Percentiles rank a stretch among this genome's conserved stretches.
Evolutionary conservation across 352 stramenopile species (phyloP).

Genomic region (Phytophthora europaea): DNA sequence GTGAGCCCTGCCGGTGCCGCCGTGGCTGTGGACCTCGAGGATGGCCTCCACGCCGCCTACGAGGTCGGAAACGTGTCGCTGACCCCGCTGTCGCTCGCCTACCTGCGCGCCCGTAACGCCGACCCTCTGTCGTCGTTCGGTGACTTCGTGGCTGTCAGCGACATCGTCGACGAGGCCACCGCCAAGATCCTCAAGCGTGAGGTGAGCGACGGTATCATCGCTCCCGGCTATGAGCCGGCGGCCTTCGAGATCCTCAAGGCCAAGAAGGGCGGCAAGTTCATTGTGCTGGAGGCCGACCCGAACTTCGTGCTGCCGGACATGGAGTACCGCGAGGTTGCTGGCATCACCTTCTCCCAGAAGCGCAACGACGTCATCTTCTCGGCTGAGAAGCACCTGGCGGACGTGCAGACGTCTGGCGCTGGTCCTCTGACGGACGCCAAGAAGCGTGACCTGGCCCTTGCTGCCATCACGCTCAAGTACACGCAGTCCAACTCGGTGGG

Average conservation of each 20-base stretch:
- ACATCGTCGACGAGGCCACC: conserved; percentile 98
- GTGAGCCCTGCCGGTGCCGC: conserved; percentile 97
- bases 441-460: conserved; percentile 98
- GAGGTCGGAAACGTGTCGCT: conserved; percentile 93
- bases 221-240: conserved; percentile 97
- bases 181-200: conserved; percentile 99
- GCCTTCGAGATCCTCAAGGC: conserved; percentile 98
- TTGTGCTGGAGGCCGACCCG: conserved; percentile 97
- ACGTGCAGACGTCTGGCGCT: conserved; percentile 93
- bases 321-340: conserved; percentile 99
- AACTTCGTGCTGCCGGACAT: conserved; percentile 93
- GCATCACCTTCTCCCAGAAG: conserved; percentile 99
- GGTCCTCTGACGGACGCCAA: conserved; percentile 91
- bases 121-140: conserved; percentile 99
- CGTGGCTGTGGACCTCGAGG: conserved; percentile 97
- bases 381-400: conserved; percentile 90
- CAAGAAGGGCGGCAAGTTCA: conserved; percentile 99
- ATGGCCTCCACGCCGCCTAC: conserved; percentile 95
- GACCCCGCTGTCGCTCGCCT: conserved; percentile 97
- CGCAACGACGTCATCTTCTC: conserved; percentile 98
- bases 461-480: conserved; percentile 99
- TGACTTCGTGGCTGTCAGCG: conserved; percentile 99
- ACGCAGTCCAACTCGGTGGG: conserved; percentile 99
- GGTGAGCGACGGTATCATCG: conserved; percentile 99
- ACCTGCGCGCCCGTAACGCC: conserved; percentile 98